Base-by-base conservation (phyloP, 1,284 basidiomycete genomes). In the Puccinia horiana region DNA sequence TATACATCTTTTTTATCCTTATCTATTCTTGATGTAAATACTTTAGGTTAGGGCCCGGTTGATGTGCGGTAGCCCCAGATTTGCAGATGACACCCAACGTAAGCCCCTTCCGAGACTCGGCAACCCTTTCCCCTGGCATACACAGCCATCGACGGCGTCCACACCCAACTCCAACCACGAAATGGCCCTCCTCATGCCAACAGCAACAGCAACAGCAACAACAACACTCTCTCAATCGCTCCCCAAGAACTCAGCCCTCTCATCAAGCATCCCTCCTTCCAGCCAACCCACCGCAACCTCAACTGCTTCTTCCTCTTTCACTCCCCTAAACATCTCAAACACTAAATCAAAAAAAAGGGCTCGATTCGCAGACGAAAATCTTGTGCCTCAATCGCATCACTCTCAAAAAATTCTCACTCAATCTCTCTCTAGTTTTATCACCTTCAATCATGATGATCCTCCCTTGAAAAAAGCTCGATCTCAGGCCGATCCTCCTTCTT, bases 361-460 rank as follows among this genome's bases (percentile, higher is more conserved):
- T 37, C 20, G 79, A 18, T 81, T 81, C 26, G 72, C 58, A 32
- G 79, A 81, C 35, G 79, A 81, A 63, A 73, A 80, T 29, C 44
- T 75, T 67, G 54, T 35, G 8, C 37, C 56, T 6, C 67, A 32
- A 47, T 12, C 4, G 32, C n/a, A 58, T 4, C n/a, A 58, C 8
- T 16, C 26, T 14, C 23, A 35, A 37, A 42, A 47, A 23, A 47
- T 47, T 14, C 26, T 56, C 18, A 37, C 42, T 11, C 35, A 72
- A 18, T 40, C 49, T n/a, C 56, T 79, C 2, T 79, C 65, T 1
- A 49, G 63, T 32, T 72, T 49, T 40, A 54, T 73, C 56, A 65
- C 79, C 26, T 72, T 47, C 69, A 54, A 81, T 26, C 52, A 56
- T 40, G 74, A 76, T 29, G 74, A 76, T 26, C 74, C 74, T 0